Percentiles rank a stretch among this genome's conserved stretches.
phyloP scores from a whole-genome alignment of 1,284 basidiomycete species.

The Mycena sp. region DNA sequence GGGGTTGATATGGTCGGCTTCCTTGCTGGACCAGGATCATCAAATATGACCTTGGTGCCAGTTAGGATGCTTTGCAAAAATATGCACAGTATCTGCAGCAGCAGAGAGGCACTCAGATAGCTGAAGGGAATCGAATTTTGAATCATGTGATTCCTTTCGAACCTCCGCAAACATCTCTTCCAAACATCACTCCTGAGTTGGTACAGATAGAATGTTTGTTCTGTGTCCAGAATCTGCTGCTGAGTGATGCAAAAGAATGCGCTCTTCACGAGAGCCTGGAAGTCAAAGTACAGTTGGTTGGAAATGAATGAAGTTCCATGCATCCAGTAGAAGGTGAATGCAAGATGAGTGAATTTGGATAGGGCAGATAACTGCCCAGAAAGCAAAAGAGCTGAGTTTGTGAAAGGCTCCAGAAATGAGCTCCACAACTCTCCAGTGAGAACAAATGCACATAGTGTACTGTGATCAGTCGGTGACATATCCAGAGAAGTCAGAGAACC shows the following conservation, averaged over 20 bases:
- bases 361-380: background rate
- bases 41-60: conserved; percentile 17
- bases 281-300: conserved; percentile 10
- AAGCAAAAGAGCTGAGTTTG: too few relatives aligned
- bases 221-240: conserved; percentile 6
- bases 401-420: too few relatives aligned
- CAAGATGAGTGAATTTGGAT: conserved; percentile 2
- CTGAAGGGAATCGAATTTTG: conserved; percentile 4
- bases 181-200: conserved; percentile 7
- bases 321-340: conserved; percentile 1
- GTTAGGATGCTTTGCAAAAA: background rate
- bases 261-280: conserved; percentile 8
- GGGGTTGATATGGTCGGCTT: conserved; percentile 17
- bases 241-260: conserved; percentile 9
- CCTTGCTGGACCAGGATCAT: conserved; percentile 11
- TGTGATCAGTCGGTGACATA: too few relatives aligned
- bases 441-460: too few relatives aligned
- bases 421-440: too few relatives aligned
- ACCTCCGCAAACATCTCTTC: conserved; percentile 11
- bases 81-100: conserved; percentile 3
- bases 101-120: conserved; percentile 7
- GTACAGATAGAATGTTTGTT: background rate
- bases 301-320: conserved; percentile 9
- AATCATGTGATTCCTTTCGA: conserved; percentile 16
- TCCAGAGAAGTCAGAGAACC: too few relatives aligned